Percentiles rank a stretch among this genome's conserved stretches.
Evolutionary conservation across 768 basidiomycete species (phyloP).

Genomic region (Hemileccinum impolitum): DNA sequence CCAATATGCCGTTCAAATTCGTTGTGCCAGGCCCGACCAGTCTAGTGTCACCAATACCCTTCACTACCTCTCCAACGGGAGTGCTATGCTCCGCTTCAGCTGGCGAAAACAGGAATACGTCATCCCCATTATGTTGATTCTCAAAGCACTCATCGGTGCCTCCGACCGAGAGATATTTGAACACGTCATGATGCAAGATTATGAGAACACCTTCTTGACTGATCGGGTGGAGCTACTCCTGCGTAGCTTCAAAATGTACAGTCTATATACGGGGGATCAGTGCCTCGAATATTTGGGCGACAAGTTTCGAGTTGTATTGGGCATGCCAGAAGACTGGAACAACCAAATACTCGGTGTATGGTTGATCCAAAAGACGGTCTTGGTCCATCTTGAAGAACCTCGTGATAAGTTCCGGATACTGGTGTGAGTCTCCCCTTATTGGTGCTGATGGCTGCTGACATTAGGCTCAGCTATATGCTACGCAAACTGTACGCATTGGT

Average conservation of each 20-base stretch:
- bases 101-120: slow-evolving; percentile 99
- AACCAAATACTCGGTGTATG: slow-evolving; percentile 78
- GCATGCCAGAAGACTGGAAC: slow-evolving; percentile 90
- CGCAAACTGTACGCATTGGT: slow-evolving; percentile 92
- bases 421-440: slow-evolving; percentile 46
- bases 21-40: slow-evolving; percentile 91
- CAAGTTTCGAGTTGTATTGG: slow-evolving; percentile 91
- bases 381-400: slow-evolving; percentile 84
- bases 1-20: slow-evolving; percentile 90
- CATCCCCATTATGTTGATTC: slow-evolving; percentile 93
- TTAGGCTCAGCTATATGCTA: slow-evolving; percentile 82
- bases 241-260: slow-evolving; percentile 93
- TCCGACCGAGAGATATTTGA: slow-evolving; percentile 97
- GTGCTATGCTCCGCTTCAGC: slow-evolving; percentile 93
- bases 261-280: slow-evolving; percentile 81
- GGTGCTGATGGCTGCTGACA: slow-evolving; percentile 5
- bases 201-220: slow-evolving; percentile 94
- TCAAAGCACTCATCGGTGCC: slow-evolving; percentile 88
- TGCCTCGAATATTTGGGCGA: slow-evolving; percentile 94
- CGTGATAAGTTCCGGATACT: slow-evolving; percentile 95
- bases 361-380: slow-evolving; percentile 79
- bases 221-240: slow-evolving; percentile 94
- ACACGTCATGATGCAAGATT: slow-evolving; percentile 94
- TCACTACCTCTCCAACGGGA: slow-evolving; percentile 97
- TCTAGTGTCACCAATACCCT: slow-evolving; percentile 91